These are phyloP conservation scores for Zarea fungicola DNA, from an alignment of 2,329 filamentous ascomycete genomes.

Conservation along the genomic window DNA sequence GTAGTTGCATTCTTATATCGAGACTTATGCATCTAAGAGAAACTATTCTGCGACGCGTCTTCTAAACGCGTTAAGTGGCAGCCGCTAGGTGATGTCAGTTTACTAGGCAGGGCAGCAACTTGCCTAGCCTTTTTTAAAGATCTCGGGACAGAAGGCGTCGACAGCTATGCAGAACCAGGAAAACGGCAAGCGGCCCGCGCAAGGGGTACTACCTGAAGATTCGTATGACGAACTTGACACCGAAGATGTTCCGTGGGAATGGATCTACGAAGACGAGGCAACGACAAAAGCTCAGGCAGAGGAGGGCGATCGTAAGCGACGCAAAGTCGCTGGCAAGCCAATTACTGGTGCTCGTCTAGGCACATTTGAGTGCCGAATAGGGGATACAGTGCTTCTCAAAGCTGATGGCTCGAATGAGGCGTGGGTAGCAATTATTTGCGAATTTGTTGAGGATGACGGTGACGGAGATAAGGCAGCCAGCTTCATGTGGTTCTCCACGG, in stretches of 20 bases:
- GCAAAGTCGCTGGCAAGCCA: constrained; percentile 32
- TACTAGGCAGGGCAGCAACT: neutral
- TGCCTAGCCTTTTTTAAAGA: neutral
- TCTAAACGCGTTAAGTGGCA: constrained; percentile 14
- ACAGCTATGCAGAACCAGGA: neutral
- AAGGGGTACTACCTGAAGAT: constrained; percentile 10
- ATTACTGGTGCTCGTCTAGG: constrained; percentile 84
- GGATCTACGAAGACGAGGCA: constrained; percentile 57
- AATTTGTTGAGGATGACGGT: constrained; percentile 64
- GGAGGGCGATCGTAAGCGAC: constrained; percentile 31
- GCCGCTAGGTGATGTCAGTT: constrained; percentile 3
- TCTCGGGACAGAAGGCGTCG: neutral
- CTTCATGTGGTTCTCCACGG: constrained; percentile 94
- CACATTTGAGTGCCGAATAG: constrained; percentile 70
- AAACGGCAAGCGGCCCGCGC: neutral
- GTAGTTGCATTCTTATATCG: constrained; percentile 8
- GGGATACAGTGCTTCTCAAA: constrained; percentile 82
- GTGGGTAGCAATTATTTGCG: constrained; percentile 86
- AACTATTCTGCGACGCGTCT: constrained; percentile 13
- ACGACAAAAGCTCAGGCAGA: constrained; percentile 18
- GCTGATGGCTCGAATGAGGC: constrained; percentile 81
- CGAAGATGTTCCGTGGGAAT: constrained; percentile 72
- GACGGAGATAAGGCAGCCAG: constrained; percentile 70
- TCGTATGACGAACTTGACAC: constrained; percentile 81
- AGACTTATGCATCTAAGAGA: constrained; percentile 11